Percentiles rank a stretch among this genome's conserved stretches.
These are phyloP conservation scores for Basipetospora chlamydospora DNA, from an alignment of 2,329 filamentous ascomycete genomes.

Conservation along the genomic window DNA sequence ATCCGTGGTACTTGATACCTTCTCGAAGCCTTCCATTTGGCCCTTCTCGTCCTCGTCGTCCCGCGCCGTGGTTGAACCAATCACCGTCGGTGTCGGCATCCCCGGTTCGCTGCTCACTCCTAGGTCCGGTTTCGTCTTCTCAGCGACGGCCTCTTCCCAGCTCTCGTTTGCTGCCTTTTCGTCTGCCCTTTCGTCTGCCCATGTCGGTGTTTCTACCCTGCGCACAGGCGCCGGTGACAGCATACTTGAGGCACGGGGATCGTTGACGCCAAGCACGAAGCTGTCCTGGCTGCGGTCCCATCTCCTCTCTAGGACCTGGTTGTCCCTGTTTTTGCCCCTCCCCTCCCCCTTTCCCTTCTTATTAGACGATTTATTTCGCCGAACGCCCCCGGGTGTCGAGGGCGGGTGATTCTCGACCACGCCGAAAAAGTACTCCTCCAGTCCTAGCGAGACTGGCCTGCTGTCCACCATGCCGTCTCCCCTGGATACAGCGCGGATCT, in stretches of 20 bases:
- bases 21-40: neutral
- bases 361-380: no score
- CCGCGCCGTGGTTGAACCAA: no score
- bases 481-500: neutral
- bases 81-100: neutral
- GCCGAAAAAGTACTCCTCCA: slow-evolving; percentile 4
- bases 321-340: neutral
- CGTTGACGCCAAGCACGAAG: slow-evolving; percentile 16
- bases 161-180: neutral
- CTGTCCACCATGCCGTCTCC: slow-evolving; percentile 4
- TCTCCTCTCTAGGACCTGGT: neutral
- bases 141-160: no score
- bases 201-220: slow-evolving; percentile 9
- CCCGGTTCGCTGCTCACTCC: neutral
- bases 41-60: neutral
- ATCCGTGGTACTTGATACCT: neutral
- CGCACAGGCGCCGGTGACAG: slow-evolving; percentile 13
- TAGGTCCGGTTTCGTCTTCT: no score
- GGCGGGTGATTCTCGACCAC: neutral
- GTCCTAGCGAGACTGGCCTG: slow-evolving; percentile 7
- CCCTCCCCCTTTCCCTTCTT: neutral
- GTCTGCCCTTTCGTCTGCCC: neutral
- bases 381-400: neutral
- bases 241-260: slow-evolving; percentile 14
- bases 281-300: slow-evolving; percentile 18